A percentile compares a stretch with the other conserved stretches of the same genome.
Conservation (phyloP, 352 stramenopile genomes). For the Pythium chondricola region DNA sequence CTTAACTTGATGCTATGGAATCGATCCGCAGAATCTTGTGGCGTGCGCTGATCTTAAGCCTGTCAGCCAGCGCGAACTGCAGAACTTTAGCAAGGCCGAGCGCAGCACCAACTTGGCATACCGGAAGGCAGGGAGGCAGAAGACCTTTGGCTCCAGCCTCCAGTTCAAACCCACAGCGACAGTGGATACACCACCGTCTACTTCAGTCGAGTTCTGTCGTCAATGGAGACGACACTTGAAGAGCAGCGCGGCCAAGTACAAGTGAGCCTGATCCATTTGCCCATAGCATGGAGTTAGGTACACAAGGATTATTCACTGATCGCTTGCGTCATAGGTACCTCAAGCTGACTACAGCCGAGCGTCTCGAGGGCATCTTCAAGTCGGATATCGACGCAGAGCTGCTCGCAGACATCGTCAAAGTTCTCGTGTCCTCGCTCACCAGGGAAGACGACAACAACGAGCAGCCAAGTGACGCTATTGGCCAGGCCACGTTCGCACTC, state of each 20-base stretch:
- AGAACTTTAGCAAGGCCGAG: constrained; percentile 39
- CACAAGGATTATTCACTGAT: no score
- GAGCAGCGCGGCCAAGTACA: constrained; percentile 44
- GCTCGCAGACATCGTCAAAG: constrained; percentile 56
- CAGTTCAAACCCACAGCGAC: constrained; percentile 19
- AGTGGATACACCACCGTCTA: constrained; percentile 29
- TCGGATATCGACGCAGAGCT: constrained; percentile 68
- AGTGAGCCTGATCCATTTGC: no score
- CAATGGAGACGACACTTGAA: constrained; percentile 67
- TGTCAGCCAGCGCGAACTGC: constrained; percentile 66
- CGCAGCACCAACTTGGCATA: constrained; percentile 66
- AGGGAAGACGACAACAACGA: constrained; percentile 16
- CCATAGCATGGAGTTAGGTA: no score
- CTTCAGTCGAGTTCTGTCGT: constrained; percentile 54
- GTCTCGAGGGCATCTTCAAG: constrained; percentile 51
- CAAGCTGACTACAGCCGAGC: constrained; percentile 35
- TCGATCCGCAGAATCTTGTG: constrained; percentile 58
- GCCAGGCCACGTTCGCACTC: constrained; percentile 29
- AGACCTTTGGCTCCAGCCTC: constrained; percentile 22
- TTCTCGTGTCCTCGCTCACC: constrained; percentile 18
- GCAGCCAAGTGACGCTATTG: not conserved
- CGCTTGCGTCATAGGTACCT: constrained; percentile 38
- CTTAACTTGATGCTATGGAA: no score
- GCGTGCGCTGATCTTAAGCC: constrained; percentile 80
- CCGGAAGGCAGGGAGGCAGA: constrained; percentile 27